Evolutionary conservation across 2,329 filamentous ascomycete species (phyloP).

Genomic region (Aureobasidium subglaciale): DNA sequence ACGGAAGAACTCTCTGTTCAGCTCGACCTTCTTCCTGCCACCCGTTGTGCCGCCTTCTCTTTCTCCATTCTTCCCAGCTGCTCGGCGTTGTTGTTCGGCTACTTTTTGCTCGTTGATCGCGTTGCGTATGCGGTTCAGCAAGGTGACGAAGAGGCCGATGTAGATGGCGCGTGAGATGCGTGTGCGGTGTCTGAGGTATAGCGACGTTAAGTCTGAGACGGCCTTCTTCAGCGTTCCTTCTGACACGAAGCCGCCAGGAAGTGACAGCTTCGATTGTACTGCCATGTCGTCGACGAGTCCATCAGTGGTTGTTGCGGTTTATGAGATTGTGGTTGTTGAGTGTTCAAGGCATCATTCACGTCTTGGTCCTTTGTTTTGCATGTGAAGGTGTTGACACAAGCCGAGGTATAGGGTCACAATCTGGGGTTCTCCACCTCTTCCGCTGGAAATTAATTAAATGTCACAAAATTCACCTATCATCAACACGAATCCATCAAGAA

Average conservation of each 20-base stretch:
- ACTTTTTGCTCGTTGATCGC: constrained; percentile 86
- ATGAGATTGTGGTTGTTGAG: not conserved
- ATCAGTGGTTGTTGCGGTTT: not conserved
- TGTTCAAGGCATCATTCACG: not conserved
- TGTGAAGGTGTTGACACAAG: constrained; percentile 1
- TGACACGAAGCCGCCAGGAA: constrained; percentile 42
- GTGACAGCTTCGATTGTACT: constrained; percentile 61
- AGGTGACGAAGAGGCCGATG: constrained; percentile 69
- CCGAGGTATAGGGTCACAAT: not conserved
- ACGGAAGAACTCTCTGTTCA: constrained; percentile 81
- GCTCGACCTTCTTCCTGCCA: constrained; percentile 64
- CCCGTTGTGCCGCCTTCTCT: constrained; percentile 18
- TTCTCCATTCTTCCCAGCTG: constrained; percentile 32
- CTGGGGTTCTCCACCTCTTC: not conserved
- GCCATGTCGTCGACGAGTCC: constrained; percentile 49
- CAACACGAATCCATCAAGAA: not conserved
- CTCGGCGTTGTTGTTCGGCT: constrained; percentile 50
- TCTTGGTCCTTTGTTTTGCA: not conserved
- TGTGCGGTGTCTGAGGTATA: constrained; percentile 74
- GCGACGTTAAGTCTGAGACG: constrained; percentile 58
- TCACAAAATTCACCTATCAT: not conserved
- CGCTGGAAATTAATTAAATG: not conserved
- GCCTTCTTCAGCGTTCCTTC: constrained; percentile 60
- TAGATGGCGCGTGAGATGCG: constrained; percentile 79
- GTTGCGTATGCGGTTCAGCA: constrained; percentile 81